phyloP scores from a whole-genome alignment of 1,284 basidiomycete genomes.

The Mycena citricolor region DNA sequence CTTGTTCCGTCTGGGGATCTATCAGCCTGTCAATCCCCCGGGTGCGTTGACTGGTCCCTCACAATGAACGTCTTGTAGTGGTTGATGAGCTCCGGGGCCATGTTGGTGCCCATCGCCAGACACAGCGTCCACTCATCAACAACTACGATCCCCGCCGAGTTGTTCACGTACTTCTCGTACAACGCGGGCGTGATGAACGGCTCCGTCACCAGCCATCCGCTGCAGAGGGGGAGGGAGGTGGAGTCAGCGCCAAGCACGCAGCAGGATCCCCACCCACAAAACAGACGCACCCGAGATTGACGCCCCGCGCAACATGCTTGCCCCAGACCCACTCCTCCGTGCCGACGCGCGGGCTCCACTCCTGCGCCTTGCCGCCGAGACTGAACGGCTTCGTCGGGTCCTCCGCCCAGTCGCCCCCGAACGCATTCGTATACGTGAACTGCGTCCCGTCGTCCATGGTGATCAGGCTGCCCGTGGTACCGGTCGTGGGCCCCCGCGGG shows the following conservation, averaged over 20 bases:
- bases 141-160: slow-evolving; percentile 41
- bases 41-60: slow-evolving; percentile 17
- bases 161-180: slow-evolving; percentile 74
- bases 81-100: slow-evolving; percentile 64
- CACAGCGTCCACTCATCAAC: slow-evolving; percentile 85
- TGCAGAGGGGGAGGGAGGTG: neutral
- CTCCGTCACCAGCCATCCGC: slow-evolving; percentile 33
- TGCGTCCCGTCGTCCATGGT: slow-evolving; percentile 65
- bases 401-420: slow-evolving; percentile 64
- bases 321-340: slow-evolving; percentile 45
- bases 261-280: neutral
- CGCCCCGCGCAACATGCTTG: slow-evolving; percentile 39
- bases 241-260: neutral
- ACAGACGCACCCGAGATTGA: slow-evolving; percentile 43
- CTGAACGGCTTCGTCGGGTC: slow-evolving; percentile 71
- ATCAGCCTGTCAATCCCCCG: slow-evolving; percentile 24
- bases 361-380: slow-evolving; percentile 68
- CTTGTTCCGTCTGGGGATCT: slow-evolving; percentile 57
- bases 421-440: slow-evolving; percentile 69
- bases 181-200: slow-evolving; percentile 68
- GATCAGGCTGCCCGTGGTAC: slow-evolving; percentile 60
- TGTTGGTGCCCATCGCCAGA: slow-evolving; percentile 56
- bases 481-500: slow-evolving; percentile 27
- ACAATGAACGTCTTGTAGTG: slow-evolving; percentile 87
- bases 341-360: slow-evolving; percentile 67